Conservation (phyloP, 805 yeast species). For the Yamadazyma endophytica region DNA sequence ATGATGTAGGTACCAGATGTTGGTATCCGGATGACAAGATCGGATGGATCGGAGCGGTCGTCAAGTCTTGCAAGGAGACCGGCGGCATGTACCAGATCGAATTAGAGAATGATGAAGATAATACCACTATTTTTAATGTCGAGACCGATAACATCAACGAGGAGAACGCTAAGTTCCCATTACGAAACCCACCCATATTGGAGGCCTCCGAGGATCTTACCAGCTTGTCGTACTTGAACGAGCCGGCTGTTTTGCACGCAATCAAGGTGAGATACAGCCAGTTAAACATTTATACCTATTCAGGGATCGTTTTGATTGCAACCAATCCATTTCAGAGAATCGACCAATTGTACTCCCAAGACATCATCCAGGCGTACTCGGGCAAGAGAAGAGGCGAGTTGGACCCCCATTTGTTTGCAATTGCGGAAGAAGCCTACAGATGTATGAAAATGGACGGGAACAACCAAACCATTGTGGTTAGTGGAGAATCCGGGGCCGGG, state of each 20-base stretch:
- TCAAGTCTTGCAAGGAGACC: slow-evolving; percentile 36
- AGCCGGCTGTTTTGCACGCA: slow-evolving; percentile 94
- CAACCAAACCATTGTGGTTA: slow-evolving; percentile 93
- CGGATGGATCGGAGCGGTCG: slow-evolving; percentile 76
- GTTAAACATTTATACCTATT: slow-evolving; percentile 87
- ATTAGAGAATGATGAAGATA: slow-evolving; percentile 51
- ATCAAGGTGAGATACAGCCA: slow-evolving; percentile 86
- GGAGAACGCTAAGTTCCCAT: slow-evolving; percentile 59
- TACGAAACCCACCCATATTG: slow-evolving; percentile 85
- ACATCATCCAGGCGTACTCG: slow-evolving; percentile 91
- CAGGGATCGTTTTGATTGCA: slow-evolving; percentile 95
- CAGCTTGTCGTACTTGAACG: slow-evolving; percentile 85
- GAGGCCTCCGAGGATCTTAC: slow-evolving; percentile 96
- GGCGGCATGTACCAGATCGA: slow-evolving; percentile 46
- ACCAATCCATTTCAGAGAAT: slow-evolving; percentile 92
- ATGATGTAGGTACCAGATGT: slow-evolving; percentile 54
- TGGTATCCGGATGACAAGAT: slow-evolving; percentile 73
- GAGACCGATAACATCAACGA: slow-evolving; percentile 48
- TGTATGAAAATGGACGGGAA: slow-evolving; percentile 82
- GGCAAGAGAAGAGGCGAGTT: slow-evolving; percentile 91
- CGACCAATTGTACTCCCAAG: slow-evolving; percentile 86
- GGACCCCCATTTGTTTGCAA: slow-evolving; percentile 95
- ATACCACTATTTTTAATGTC: slow-evolving; percentile 36
- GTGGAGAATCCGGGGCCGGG: slow-evolving; percentile 99
- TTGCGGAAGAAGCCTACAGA: slow-evolving; percentile 95